Conservation (phyloP, 2,329 filamentous ascomycete genomes). For the Fusarium camptoceras region DNA sequence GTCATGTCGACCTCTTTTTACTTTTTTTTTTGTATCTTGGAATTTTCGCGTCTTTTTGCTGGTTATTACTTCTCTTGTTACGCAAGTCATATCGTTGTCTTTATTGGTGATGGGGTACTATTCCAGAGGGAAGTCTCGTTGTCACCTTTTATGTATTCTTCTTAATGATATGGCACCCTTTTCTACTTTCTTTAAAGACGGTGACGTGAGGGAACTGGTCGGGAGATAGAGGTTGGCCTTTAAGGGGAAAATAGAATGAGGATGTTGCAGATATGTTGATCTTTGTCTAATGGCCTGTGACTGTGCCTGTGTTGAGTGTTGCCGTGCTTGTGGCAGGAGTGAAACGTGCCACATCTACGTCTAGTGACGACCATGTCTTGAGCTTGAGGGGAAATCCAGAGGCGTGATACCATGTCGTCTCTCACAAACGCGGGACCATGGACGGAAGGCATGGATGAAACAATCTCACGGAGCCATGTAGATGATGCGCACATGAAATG, state of each 20-base stretch:
- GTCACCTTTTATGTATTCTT: slow-evolving; percentile 19
- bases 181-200: slow-evolving; percentile 20
- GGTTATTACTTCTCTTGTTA: slow-evolving; percentile 4
- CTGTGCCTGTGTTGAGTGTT: not conserved
- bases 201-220: not conserved
- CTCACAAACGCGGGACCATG: no score
- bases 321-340: not conserved
- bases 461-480: not conserved
- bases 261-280: not conserved
- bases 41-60: slow-evolving; percentile 9
- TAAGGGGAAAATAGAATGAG: not conserved
- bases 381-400: not conserved
- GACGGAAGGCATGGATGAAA: not conserved
- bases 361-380: not conserved
- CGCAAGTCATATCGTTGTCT: slow-evolving; percentile 2
- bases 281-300: not conserved
- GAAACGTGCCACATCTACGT: not conserved
- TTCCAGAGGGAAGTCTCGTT: not conserved
- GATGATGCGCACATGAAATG: no score
- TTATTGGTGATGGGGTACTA: slow-evolving; percentile 5
- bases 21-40: slow-evolving; percentile 21
- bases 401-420: no score
- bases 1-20: not conserved
- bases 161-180: slow-evolving; percentile 41
- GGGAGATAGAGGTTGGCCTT: not conserved